Percentiles rank a stretch among this genome's conserved stretches.
Evolutionary conservation across 2,329 filamentous ascomycete species (phyloP).

Genomic region (Phialophora verrucosa): DNA sequence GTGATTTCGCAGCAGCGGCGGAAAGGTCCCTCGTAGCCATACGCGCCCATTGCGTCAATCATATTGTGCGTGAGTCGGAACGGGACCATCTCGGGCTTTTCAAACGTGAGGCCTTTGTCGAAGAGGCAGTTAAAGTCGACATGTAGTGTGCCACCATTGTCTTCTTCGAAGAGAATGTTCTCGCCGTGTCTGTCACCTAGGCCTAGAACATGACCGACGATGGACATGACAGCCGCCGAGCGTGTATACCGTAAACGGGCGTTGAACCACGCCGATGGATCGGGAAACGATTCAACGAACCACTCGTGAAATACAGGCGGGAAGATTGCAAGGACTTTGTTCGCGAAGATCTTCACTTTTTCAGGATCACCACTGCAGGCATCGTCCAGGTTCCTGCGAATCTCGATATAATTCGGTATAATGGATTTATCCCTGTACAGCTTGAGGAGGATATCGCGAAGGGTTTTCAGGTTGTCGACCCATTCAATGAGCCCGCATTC

Average conservation of each 20-base stretch:
- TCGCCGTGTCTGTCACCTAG: slow-evolving; percentile 95
- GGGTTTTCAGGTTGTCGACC: slow-evolving; percentile 93
- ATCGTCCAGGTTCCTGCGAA: slow-evolving; percentile 67
- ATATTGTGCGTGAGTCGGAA: slow-evolving; percentile 99
- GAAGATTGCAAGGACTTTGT: slow-evolving; percentile 61
- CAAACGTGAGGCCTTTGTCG: slow-evolving; percentile 94
- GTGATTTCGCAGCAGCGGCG: slow-evolving; percentile 89
- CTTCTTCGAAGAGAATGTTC: slow-evolving; percentile 93
- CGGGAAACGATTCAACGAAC: slow-evolving; percentile 95
- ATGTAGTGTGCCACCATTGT: slow-evolving; percentile 91
- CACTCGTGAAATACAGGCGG: slow-evolving; percentile 86
- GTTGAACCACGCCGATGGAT: slow-evolving; percentile 89
- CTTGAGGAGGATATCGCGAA: slow-evolving; percentile 85
- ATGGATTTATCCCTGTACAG: slow-evolving; percentile 79
- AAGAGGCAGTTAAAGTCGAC: slow-evolving; percentile 99
- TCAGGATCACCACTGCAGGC: slow-evolving; percentile 58
- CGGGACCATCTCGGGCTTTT: slow-evolving; percentile 90
- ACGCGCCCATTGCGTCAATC: slow-evolving; percentile 92
- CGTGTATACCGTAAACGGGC: slow-evolving; percentile 88
- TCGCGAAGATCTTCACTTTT: slow-evolving; percentile 59
- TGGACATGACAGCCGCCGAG: slow-evolving; percentile 98
- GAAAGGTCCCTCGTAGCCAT: slow-evolving; percentile 92
- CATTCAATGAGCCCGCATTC: slow-evolving; percentile 98
- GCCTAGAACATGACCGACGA: slow-evolving; percentile 92
- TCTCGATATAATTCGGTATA: slow-evolving; percentile 65